Evolutionary conservation across 768 basidiomycete genomes (phyloP).

Genomic region (Hydnum rufescens): DNA sequence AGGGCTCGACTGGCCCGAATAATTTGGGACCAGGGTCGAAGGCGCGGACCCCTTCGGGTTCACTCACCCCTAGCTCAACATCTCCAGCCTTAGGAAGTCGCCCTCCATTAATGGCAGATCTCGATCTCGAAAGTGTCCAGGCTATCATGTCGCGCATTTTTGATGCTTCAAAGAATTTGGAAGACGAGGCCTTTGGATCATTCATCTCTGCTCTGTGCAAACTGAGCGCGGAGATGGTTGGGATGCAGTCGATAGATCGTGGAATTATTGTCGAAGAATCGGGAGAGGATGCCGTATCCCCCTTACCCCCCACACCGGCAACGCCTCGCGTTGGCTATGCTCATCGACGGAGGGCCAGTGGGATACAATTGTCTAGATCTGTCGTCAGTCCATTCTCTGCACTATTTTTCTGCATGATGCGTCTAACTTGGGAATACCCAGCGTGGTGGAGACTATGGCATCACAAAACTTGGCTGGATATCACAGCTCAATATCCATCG

Average conservation of each 20-base stretch:
- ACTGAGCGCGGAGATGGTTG: constrained; percentile 83
- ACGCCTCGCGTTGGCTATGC: neutral
- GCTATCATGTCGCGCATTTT: constrained; percentile 64
- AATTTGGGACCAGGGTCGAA: constrained; percentile 4
- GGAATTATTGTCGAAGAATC: no score
- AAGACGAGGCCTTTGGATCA: constrained; percentile 60
- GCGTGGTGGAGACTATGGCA: constrained; percentile 63
- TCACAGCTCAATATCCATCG: constrained; percentile 71
- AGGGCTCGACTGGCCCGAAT: constrained; percentile 2
- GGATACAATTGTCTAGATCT: constrained; percentile 65
- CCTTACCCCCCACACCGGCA: neutral
- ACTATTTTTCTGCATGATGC: constrained; percentile 1
- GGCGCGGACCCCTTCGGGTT: constrained; percentile 7
- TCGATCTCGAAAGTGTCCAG: constrained; percentile 58
- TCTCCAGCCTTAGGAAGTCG: constrained; percentile 13
- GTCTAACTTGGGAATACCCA: constrained; percentile 33
- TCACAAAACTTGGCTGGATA: constrained; percentile 65
- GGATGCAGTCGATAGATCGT: constrained; percentile 36
- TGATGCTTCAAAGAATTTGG: constrained; percentile 65
- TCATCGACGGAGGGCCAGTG: constrained; percentile 61
- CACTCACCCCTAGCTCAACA: neutral
- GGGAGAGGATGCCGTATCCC: constrained; percentile 4
- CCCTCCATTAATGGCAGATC: constrained; percentile 48
- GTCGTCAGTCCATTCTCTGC: constrained; percentile 24
- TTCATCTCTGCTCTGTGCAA: constrained; percentile 68